These are phyloP conservation scores for Allomyces macrogynus DNA, from an alignment of 192 early-diverging fungal genomes.

Conservation along the genomic window DNA sequence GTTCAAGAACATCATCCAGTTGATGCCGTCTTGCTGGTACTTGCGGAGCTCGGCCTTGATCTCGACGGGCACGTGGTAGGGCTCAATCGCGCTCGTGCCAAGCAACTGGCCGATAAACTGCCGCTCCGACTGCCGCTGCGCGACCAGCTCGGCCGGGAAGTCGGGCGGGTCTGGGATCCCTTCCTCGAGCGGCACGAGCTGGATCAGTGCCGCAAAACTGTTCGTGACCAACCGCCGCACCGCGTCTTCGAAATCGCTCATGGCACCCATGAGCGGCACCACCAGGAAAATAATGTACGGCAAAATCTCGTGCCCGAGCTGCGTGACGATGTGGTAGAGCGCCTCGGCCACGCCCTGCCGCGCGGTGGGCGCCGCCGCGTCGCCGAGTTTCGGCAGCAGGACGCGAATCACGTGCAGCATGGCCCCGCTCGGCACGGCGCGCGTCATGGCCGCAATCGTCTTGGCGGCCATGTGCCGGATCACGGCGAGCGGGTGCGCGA, in stretches of 20 bases:
- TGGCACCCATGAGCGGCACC: constrained; percentile 83
- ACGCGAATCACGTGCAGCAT: constrained; percentile 65
- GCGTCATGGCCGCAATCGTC: constrained; percentile 50
- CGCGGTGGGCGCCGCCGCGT: constrained; percentile 36
- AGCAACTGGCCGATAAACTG: constrained; percentile 84
- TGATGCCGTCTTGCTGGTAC: constrained; percentile 97
- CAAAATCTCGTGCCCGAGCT: constrained; percentile 57
- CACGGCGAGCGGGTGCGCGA: constrained; percentile 45
- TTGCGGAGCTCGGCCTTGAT: constrained; percentile 81
- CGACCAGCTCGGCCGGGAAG: constrained; percentile 53
- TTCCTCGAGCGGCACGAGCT: constrained; percentile 82
- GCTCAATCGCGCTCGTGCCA: constrained; percentile 67
- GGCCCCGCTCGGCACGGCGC: constrained; percentile 39
- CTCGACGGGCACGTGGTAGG: constrained; percentile 65
- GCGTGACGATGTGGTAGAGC: constrained; percentile 57
- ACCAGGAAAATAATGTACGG: constrained; percentile 97
- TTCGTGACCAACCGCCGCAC: constrained; percentile 82
- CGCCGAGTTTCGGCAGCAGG: constrained; percentile 57
- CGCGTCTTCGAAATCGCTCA: constrained; percentile 84
- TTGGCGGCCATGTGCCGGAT: constrained; percentile 60
- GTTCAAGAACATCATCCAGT: constrained; percentile 95
- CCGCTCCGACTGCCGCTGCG: constrained; percentile 70
- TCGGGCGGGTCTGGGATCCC: constrained; percentile 85
- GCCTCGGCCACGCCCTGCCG: constrained; percentile 80
- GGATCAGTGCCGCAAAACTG: constrained; percentile 87